These are phyloP conservation scores for Fagopyrum homotropicum DNA, from an alignment of 148 eudicot species.

Conservation along the genomic window DNA sequence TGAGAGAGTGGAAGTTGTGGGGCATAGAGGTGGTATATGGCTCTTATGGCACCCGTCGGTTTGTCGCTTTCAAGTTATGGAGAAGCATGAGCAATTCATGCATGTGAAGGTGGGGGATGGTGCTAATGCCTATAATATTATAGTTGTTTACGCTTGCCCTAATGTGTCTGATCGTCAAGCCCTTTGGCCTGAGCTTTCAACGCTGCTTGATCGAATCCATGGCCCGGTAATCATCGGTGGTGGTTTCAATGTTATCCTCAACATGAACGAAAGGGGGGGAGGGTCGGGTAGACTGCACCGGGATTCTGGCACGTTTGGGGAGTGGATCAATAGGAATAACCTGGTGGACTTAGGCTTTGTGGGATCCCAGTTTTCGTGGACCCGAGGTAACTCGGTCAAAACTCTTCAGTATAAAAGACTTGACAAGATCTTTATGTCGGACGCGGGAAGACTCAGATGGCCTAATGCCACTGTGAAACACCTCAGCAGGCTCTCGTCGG, in stretches of 20 bases:
- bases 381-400: not conserved
- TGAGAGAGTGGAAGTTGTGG: not conserved
- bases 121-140: not conserved
- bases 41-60: not conserved
- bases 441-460: not conserved
- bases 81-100: not conserved
- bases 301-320: not conserved
- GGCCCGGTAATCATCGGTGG: not conserved
- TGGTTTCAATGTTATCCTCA: not conserved
- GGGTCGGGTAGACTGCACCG: not conserved
- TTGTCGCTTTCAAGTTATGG: not conserved
- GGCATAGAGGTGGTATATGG: not conserved
- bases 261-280: not conserved
- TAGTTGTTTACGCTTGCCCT: not conserved
- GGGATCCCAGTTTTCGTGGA: not conserved
- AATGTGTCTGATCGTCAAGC: not conserved
- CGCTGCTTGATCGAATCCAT: not conserved
- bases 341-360: not conserved
- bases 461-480: not conserved
- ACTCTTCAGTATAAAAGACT: too few relatives aligned
- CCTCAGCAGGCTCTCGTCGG: not conserved
- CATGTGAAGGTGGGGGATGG: not conserved
- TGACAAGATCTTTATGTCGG: too few relatives aligned
- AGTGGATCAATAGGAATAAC: not conserved
- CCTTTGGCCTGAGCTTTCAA: not conserved